Base-by-base conservation (phyloP, 2,329 filamentous ascomycete species). In the Coniella lustricola region DNA sequence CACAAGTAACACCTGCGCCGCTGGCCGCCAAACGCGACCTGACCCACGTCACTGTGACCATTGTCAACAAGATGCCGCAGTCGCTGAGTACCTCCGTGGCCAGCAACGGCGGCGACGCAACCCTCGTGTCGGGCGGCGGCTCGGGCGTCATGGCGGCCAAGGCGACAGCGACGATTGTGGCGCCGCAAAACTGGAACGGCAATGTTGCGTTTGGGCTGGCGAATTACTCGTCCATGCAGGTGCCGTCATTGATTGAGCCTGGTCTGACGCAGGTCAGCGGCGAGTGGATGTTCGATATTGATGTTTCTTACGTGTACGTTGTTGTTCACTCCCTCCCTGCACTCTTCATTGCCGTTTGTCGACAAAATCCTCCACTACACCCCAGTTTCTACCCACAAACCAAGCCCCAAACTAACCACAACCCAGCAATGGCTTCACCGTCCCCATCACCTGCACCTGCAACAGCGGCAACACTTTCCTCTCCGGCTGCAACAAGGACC, bases 371-470 rank as follows among this genome's bases (percentile, higher is more conserved):
- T n/a, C n/a, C n/a, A n/a, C n/a, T n/a, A n/a, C n/a, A n/a, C n/a
- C n/a, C n/a, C n/a, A n/a, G n/a, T n/a, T n/a, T n/a, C n/a, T n/a
- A n/a, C n/a, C n/a, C n/a, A n/a, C n/a, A n/a, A 12, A 38, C 17
- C 4, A n/a, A 16, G 12, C 3, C 13, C 17, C 37, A 39, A 14
- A 3, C 5, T 42, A 10, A 34, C 33, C 4, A 10, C 8, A 17
- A 8, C 3, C 39, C 22, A 51, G 50, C 43, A 52, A 50, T 22
- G 50, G 50, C 38, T 52, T 39, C 39, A 50, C 50, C 29, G 47
- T 52, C 31, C 42, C 47, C 34, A 50, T 52, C 20, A 52, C 39
- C 33, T 52, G 50, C 50, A 36, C 43, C 39, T 52, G 50, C 47
- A 50, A 50, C 39, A 13, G 14, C 18, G 38, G 44, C 34, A 40